phyloP scores from a whole-genome alignment of 2,329 filamentous ascomycete species.

The Fusarium tanahbumbuense region DNA sequence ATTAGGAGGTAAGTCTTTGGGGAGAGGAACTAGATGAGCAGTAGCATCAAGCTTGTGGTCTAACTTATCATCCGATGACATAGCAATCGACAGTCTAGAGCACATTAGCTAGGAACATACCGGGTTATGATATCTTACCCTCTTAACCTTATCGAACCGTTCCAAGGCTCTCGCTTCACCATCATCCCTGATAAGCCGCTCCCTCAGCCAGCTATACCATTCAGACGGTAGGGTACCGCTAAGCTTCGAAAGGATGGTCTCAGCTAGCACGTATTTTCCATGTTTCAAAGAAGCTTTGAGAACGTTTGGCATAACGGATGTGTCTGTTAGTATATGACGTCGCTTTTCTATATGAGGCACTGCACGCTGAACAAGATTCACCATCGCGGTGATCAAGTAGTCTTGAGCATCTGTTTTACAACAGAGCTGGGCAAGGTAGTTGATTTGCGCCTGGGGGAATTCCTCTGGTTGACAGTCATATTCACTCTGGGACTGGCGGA shows the following conservation, averaged over 20 bases:
- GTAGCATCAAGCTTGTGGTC: constrained; percentile 6
- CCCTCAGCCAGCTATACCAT: constrained; percentile 25
- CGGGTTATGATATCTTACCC: constrained; percentile 2
- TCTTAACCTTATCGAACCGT: constrained; percentile 7
- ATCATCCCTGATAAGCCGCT: constrained; percentile 9
- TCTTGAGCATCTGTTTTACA: neutral
- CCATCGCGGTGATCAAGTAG: neutral
- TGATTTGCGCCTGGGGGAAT: constrained; percentile 5
- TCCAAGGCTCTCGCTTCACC: neutral
- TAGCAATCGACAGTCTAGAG: neutral
- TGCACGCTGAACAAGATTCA: neutral
- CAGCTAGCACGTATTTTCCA: constrained; percentile 5
- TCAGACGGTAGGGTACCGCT: neutral
- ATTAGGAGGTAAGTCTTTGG: neutral
- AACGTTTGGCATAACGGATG: constrained; percentile 7
- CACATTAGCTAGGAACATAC: neutral
- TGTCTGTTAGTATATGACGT: neutral
- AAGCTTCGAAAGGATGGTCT: constrained; percentile 5
- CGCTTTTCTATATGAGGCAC: neutral
- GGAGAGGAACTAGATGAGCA: constrained; percentile 6
- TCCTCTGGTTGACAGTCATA: too few species aligned
- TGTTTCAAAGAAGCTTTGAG: constrained; percentile 20
- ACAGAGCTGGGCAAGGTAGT: constrained; percentile 20
- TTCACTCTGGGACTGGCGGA: neutral
- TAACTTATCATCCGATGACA: neutral